Conservation (phyloP, 2,329 filamentous ascomycete species). For the Chrysosporium keratinophilum region DNA sequence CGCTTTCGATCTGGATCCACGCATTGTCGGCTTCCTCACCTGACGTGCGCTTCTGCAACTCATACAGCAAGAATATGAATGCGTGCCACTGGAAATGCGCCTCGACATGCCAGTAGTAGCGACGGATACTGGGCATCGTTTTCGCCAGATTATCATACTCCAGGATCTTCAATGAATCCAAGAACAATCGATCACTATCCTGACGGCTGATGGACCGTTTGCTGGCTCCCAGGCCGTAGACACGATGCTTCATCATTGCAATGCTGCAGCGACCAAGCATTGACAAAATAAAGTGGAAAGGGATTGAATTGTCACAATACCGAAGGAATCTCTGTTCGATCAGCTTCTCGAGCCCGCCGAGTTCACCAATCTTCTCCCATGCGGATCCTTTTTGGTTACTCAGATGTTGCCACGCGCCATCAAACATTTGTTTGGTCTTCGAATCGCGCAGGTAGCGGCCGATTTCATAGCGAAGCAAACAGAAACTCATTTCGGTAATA, state of each 20-base stretch:
- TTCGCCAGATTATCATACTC: slow-evolving; percentile 34
- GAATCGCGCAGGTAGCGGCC: slow-evolving; percentile 25
- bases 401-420: not conserved
- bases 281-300: slow-evolving; percentile 33
- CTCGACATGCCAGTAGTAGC: slow-evolving; percentile 37
- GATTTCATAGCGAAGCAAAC: slow-evolving; percentile 36
- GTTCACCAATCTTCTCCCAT: slow-evolving; percentile 16
- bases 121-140: slow-evolving; percentile 27
- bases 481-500: slow-evolving; percentile 36
- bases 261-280: slow-evolving; percentile 32
- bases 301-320: slow-evolving; percentile 28
- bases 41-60: slow-evolving; percentile 27
- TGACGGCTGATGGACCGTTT: slow-evolving; percentile 20
- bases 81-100: slow-evolving; percentile 41
- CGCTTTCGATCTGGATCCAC: slow-evolving; percentile 34
- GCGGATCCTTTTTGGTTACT: not conserved
- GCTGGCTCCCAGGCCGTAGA: slow-evolving; percentile 26
- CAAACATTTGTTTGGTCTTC: slow-evolving; percentile 2
- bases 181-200: slow-evolving; percentile 31
- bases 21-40: slow-evolving; percentile 27
- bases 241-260: slow-evolving; percentile 25
- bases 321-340: slow-evolving; percentile 27
- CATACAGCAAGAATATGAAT: slow-evolving; percentile 37
- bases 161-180: slow-evolving; percentile 29
- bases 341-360: slow-evolving; percentile 22